Conservation (phyloP, 805 yeast genomes). For the Blastobotrys robertii region DNA sequence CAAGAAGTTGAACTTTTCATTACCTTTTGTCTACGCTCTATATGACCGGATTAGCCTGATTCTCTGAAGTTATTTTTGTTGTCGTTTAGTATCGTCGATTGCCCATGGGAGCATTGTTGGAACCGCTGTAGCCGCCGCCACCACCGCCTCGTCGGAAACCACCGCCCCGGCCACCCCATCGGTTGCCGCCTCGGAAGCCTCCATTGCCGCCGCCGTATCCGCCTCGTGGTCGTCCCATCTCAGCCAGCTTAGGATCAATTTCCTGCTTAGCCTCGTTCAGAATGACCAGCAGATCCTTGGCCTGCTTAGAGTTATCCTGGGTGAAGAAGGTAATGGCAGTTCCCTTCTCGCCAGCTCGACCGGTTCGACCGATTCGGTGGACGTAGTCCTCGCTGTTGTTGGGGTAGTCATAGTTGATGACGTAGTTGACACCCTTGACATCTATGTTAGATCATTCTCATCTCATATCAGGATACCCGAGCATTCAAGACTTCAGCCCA, state of each 20-base stretch:
- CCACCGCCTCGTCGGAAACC: slow-evolving; percentile 24
- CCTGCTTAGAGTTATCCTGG: slow-evolving; percentile 74
- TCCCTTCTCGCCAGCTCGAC: slow-evolving; percentile 97
- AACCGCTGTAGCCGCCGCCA: slow-evolving; percentile 19
- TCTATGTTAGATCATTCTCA: slow-evolving; percentile 38
- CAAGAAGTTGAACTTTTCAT: too few species aligned
- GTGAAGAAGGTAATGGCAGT: slow-evolving; percentile 94
- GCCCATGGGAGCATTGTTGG: slow-evolving; percentile 34
- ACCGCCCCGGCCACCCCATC: slow-evolving; percentile 20
- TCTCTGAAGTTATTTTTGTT: neutral
- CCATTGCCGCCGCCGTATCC: slow-evolving; percentile 48
- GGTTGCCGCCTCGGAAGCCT: slow-evolving; percentile 30
- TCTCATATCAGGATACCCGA: too few species aligned
- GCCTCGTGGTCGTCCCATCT: slow-evolving; percentile 66
- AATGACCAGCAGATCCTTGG: slow-evolving; percentile 81
- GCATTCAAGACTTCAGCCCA: too few species aligned
- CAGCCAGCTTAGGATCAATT: slow-evolving; percentile 69
- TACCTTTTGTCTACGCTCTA: too few species aligned
- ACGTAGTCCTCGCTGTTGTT: slow-evolving; percentile 97
- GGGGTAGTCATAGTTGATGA: slow-evolving; percentile 95
- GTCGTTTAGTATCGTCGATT: slow-evolving; percentile 26
- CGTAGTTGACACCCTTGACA: slow-evolving; percentile 93
- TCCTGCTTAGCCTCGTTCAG: slow-evolving; percentile 93
- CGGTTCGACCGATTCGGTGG: slow-evolving; percentile 98
- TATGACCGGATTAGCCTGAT: too few species aligned